Evolutionary conservation across 805 yeast genomes (phyloP).

Genomic region (Kazachstania taianensis): DNA sequence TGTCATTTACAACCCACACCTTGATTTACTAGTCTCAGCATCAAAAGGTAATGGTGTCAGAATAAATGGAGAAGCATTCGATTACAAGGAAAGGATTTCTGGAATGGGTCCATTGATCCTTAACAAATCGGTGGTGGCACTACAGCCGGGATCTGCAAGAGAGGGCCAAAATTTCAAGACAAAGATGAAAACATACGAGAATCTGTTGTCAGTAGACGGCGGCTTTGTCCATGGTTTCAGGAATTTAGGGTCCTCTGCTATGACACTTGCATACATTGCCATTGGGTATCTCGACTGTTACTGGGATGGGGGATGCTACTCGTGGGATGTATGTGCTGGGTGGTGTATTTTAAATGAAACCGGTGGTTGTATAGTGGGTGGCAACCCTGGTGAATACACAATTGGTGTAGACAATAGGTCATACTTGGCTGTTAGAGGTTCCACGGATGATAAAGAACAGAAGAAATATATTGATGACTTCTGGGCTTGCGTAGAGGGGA

Average conservation of each 20-base stretch:
- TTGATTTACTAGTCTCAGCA: conserved; percentile 42
- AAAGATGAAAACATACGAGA: conserved; percentile 68
- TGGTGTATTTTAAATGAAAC: conserved; percentile 54
- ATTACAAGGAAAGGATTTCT: conserved; percentile 56
- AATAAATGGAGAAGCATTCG: conserved; percentile 36
- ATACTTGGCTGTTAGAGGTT: conserved; percentile 47
- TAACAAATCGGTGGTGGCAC: conserved; percentile 77
- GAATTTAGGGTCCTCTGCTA: conserved; percentile 55
- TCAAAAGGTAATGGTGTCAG: conserved; percentile 46
- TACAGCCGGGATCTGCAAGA: conserved; percentile 79
- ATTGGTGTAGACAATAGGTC: conserved; percentile 44
- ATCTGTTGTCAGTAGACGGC: conserved; percentile 78
- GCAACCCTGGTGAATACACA: conserved; percentile 40
- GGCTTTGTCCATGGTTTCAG: conserved; percentile 74
- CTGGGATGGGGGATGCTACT: conserved; percentile 62
- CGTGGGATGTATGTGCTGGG: conserved; percentile 69
- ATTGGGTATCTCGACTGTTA: conserved; percentile 51
- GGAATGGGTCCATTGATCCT: conserved; percentile 78
- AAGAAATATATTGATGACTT: conserved; percentile 38
- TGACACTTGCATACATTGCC: conserved; percentile 50
- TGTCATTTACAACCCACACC: conserved; percentile 52
- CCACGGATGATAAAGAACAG: conserved; percentile 30
- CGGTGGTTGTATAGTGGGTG: conserved; percentile 50
- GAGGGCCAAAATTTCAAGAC: conserved; percentile 85
- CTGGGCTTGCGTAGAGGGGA: conserved; percentile 43